These are phyloP conservation scores for Arachnomyces sp. DNA, from an alignment of 2,329 filamentous ascomycete genomes.

Conservation along the genomic window DNA sequence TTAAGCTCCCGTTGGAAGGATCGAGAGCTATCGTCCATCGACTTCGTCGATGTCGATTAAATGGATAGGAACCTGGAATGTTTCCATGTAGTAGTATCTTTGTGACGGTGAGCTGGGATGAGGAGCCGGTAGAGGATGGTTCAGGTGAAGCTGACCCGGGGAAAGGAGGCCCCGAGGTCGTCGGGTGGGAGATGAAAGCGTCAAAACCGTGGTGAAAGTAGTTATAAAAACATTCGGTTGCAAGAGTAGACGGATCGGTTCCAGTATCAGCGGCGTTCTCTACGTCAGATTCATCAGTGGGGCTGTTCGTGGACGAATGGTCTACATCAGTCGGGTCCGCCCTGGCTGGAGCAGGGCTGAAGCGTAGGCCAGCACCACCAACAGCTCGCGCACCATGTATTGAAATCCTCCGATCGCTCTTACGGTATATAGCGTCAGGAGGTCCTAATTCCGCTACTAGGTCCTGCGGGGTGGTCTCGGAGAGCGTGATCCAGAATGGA, in stretches of 20 bases:
- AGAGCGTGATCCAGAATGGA: slow-evolving; percentile 65
- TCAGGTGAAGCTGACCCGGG: slow-evolving; percentile 39
- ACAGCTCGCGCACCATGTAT: slow-evolving; percentile 52
- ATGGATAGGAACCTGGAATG: slow-evolving; percentile 89
- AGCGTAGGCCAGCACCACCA: not conserved
- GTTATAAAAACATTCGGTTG: slow-evolving; percentile 74
- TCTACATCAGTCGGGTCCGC: slow-evolving; percentile 51
- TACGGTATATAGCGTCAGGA: slow-evolving; percentile 88
- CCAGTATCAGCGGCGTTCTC: slow-evolving; percentile 50
- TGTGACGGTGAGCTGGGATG: slow-evolving; percentile 70
- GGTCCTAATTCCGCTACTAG: slow-evolving; percentile 84
- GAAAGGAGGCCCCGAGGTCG: slow-evolving; percentile 55
- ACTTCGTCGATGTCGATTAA: slow-evolving; percentile 86
- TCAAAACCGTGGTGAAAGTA: slow-evolving; percentile 97
- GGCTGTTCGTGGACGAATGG: slow-evolving; percentile 59
- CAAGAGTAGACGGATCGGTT: slow-evolving; percentile 49
- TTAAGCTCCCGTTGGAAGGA: slow-evolving; percentile 42
- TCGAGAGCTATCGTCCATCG: slow-evolving; percentile 67
- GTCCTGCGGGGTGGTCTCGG: slow-evolving; percentile 86
- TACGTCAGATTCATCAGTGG: slow-evolving; percentile 60
- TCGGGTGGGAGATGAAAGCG: slow-evolving; percentile 75
- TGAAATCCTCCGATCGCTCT: slow-evolving; percentile 79
- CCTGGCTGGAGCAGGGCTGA: slow-evolving; percentile 52
- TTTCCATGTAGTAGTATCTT: slow-evolving; percentile 94
- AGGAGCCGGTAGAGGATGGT: slow-evolving; percentile 18